phyloP scores from a whole-genome alignment of 805 yeast genomes.

The Candida morakotiae region DNA sequence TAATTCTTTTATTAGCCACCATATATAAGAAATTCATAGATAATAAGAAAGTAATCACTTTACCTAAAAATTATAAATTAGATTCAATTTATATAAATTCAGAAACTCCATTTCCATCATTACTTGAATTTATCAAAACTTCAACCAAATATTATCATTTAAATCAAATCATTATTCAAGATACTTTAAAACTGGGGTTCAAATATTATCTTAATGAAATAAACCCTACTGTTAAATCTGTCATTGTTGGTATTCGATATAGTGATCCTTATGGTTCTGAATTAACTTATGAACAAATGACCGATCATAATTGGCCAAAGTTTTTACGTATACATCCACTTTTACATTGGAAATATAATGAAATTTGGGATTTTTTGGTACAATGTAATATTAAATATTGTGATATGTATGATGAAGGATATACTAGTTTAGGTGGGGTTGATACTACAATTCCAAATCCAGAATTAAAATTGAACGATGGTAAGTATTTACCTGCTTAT shows the following conservation, averaged over 20 bases:
- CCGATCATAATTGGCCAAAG: constrained; percentile 90
- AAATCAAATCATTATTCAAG: constrained; percentile 40
- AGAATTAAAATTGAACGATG: constrained; percentile 21
- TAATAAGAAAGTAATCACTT: constrained; percentile 8
- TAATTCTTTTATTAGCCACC: constrained; percentile 66
- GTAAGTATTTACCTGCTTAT: constrained; percentile 49
- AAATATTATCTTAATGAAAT: constrained; percentile 47
- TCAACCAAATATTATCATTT: constrained; percentile 57
- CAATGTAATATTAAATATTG: constrained; percentile 65
- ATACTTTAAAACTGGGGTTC: constrained; percentile 66
- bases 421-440: constrained; percentile 84
- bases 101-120: constrained; percentile 67
- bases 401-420: constrained; percentile 73
- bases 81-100: constrained; percentile 73
- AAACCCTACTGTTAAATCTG: constrained; percentile 58
- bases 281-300: constrained; percentile 58
- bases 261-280: constrained; percentile 79
- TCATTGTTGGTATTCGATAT: constrained; percentile 83
- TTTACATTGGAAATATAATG: constrained; percentile 78
- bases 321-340: constrained; percentile 85
- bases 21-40: constrained; percentile 22
- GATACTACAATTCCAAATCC: constrained; percentile 73
- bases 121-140: constrained; percentile 58
- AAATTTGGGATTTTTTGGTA: constrained; percentile 80
- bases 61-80: constrained; percentile 33